A percentile compares a stretch with the other conserved stretches of the same genome.
phyloP scores from a whole-genome alignment of 441 rosid species.

The Adansonia gregorii region DNA sequence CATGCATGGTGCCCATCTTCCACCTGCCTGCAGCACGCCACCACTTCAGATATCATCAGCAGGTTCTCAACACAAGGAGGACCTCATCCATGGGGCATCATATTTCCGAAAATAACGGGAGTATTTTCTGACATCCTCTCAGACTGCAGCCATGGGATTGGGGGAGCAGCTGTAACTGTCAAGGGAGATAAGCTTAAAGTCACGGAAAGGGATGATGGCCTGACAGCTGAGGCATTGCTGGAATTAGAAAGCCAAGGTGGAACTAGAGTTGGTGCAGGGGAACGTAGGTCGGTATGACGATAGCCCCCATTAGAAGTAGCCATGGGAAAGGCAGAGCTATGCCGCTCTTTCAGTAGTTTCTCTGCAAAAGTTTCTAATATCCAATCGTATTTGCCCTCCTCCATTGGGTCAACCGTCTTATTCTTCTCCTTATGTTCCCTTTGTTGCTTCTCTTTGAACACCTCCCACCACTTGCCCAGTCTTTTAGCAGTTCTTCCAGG shows the following conservation, averaged over 20 bases:
- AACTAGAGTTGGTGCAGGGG: conserved; percentile 57
- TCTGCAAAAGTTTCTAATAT: conserved; percentile 94
- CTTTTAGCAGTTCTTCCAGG: too few relatives aligned
- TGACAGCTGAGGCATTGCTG: conserved; percentile 45
- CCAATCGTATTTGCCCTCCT: conserved; percentile 91
- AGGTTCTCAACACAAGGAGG: conserved; percentile 56
- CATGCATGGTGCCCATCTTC: conserved; percentile 90
- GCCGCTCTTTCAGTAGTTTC: conserved; percentile 83
- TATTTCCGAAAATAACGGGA: conserved; percentile 50
- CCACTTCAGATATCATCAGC: conserved; percentile 66
- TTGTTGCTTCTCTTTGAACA: conserved; percentile 90
- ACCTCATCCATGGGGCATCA: conserved; percentile 45
- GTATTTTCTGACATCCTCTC: conserved; percentile 60
- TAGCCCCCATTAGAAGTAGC: conserved; percentile 76
- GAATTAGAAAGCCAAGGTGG: conserved; percentile 95
- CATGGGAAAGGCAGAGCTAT: conserved; percentile 62
- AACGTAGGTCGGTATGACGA: conserved; percentile 56
- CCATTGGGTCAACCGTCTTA: conserved; percentile 72
- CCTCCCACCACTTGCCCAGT: conserved; percentile 99
- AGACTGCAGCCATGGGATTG: conserved; percentile 86
- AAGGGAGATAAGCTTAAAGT: conserved; percentile 85
- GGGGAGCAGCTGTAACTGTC: conserved; percentile 67
- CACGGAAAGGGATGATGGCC: conserved; percentile 81
- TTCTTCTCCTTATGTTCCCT: conserved; percentile 86
- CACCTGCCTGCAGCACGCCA: conserved; percentile 87